Base-by-base conservation (phyloP, 1,284 basidiomycete genomes). In the Heterobasidion parviporum region DNA sequence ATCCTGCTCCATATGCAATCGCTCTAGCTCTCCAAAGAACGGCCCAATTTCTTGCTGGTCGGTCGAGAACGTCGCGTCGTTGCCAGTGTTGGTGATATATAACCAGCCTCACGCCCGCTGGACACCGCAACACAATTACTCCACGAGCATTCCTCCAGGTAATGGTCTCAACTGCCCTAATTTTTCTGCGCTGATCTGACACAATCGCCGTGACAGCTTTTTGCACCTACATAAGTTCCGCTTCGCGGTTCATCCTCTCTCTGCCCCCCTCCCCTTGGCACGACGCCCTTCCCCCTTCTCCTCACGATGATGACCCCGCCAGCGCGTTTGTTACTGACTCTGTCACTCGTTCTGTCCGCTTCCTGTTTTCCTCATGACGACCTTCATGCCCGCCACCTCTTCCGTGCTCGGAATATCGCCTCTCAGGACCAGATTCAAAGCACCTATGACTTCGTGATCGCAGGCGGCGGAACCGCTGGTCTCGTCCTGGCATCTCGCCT, bases 391-490 rank as follows among this genome's bases (percentile, higher is more conserved):
- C 10, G 9, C 15, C 16, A 10, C 10, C 46, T 10, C 46, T 18
- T 16, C 46, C n/a, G 46, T 48, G 46, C 46, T n/a, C 46, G 46
- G 26, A 48, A 48, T 6, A 48, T 48, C 7, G 46, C 26, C 12
- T 18, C 46, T 10, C 12, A 14, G 16, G 26, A 32, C 46, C 46
- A 48, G 9, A 16, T 48, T 32, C 9, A 16, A 16, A 16, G 18
- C 26, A 18, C 46, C 46, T 85, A 78, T 59, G 85, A 88, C 67
- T 71, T 85, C 16, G 75, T 88, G 52, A 69, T 87, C 51, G 75
- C 82, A 43, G 84, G 84, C 18, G 84, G 84, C 70, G 84, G 85
- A 7, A 86, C 86, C 8, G 77, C 82, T 2, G 86, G 87, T 7
- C 87, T 85, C 60, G 84, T 79, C 1, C 73, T 88, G 38, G 86